Base-by-base conservation (phyloP, 2,329 filamentous ascomycete genomes). In the Calonectria pteridis region DNA sequence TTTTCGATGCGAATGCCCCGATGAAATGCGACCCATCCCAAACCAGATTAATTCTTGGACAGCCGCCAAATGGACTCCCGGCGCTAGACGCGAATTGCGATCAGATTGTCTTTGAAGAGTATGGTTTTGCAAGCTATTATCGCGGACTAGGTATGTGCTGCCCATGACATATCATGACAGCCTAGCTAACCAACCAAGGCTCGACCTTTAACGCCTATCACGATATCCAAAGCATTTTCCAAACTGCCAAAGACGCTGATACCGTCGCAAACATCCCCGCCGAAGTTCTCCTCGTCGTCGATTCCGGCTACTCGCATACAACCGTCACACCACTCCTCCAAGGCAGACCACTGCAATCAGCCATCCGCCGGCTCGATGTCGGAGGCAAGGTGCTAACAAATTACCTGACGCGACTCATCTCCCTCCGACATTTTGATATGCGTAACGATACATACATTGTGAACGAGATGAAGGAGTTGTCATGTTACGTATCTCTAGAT, bases 31-130 rank as follows among this genome's bases (percentile, higher is more conserved):
- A 97, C 78, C 94, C 96, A 0, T 87, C 89, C 67, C 93, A 96
- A 69, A 97, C 95, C n/a, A 93, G 95, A 62, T 86, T 99, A 71
- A 86, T 99, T 5, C 89, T 98, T 65, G 92, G 94, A 1, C 97
- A 99, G 84, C 94, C 95, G 58, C 93, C 95, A 5, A 98, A 97
- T 84, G 92, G 93, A 5, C 89, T 98, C 70, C 92, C 93, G 0
- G 92, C 92, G 16, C 86, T 99, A 76, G 95, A 98, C 84, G 91
- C 93, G 49, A 97, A 98, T 83, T 95, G 95, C 79, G 97, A 99
- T 81, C 96, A 99, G 86, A 95, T 99, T 82, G 91, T 98, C 1
- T 98, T 99, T 87, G 97, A 99, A 82, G 96, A 98, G 83, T 99
- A 97, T 86, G 95, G 95, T 3, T 99, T 99, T 84, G 91, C 93